Conservation (phyloP, 805 yeast species). For the Vanderwaltozyma yarrowii region DNA sequence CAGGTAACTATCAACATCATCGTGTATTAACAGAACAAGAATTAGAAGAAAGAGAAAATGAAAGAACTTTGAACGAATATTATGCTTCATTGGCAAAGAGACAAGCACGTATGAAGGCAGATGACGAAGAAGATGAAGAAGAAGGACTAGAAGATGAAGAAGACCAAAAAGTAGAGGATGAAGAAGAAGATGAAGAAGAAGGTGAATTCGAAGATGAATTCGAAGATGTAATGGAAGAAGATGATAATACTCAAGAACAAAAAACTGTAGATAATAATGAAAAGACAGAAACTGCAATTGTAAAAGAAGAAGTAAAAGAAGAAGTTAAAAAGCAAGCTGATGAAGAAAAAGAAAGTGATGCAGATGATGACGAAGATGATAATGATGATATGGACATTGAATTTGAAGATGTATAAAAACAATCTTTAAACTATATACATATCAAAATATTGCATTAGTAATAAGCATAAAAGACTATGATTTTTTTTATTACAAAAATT, state of each 20-base stretch:
- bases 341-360: constrained; percentile 19
- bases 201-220: constrained; percentile 3
- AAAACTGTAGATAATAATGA: constrained; percentile 10
- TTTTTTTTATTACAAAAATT: too few relatives aligned
- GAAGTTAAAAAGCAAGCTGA: constrained; percentile 16
- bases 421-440: background rate
- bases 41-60: constrained; percentile 53
- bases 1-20: constrained; percentile 11
- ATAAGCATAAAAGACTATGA: too few relatives aligned
- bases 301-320: background rate
- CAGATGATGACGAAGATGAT: constrained; percentile 19
- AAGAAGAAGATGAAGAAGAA: constrained; percentile 17
- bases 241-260: constrained; percentile 6
- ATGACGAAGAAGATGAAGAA: constrained; percentile 38
- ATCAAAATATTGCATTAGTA: too few relatives aligned
- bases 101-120: constrained; percentile 51
- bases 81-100: constrained; percentile 67
- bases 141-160: constrained; percentile 38
- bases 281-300: background rate
- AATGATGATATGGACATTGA: constrained; percentile 28
- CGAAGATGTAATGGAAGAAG: constrained; percentile 5
- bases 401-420: constrained; percentile 25
- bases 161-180: constrained; percentile 23
- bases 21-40: constrained; percentile 27
- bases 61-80: constrained; percentile 63